phyloP scores from a whole-genome alignment of 495 filamentous ascomycete species.

The Penicillium bovifimosum region DNA sequence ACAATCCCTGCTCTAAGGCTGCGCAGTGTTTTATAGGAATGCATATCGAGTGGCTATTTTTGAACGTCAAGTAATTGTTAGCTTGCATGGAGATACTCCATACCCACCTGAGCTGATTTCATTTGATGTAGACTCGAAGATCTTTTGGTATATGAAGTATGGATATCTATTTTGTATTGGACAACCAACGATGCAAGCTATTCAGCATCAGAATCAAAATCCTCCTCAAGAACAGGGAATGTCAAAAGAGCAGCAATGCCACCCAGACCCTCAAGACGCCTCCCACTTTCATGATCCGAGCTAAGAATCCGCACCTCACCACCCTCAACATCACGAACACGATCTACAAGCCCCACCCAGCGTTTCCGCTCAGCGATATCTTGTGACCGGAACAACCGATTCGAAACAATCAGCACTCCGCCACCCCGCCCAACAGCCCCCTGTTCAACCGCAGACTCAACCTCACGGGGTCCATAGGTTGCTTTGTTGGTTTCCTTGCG shows the following conservation, averaged over 20 bases:
- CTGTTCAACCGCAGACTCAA: conserved; percentile 78
- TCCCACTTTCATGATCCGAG: conserved; percentile 90
- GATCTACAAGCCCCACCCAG: conserved; percentile 84
- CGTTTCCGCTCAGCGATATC: conserved; percentile 72
- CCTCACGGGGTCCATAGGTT: conserved; percentile 85
- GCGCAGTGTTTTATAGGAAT: background rate
- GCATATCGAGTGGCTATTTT: background rate
- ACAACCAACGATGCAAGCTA: background rate
- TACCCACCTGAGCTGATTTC: no score
- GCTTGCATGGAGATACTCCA: background rate
- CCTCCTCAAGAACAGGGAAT: conserved; percentile 71
- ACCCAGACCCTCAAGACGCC: conserved; percentile 75
- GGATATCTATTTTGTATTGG: no score
- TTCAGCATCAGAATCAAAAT: conserved; percentile 34
- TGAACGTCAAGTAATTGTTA: background rate
- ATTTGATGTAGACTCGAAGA: no score
- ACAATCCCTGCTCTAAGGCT: background rate
- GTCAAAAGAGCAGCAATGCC: conserved; percentile 87
- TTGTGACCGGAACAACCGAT: conserved; percentile 77
- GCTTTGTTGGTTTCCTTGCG: conserved; percentile 84
- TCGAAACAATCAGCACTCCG: conserved; percentile 77
- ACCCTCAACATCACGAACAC: conserved; percentile 75
- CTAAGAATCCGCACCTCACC: conserved; percentile 86
- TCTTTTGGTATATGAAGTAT: no score
- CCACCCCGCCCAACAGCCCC: conserved; percentile 85